Conservation (phyloP, 2,329 filamentous ascomycete genomes). For the Coniosporium tulheliwenetii region DNA sequence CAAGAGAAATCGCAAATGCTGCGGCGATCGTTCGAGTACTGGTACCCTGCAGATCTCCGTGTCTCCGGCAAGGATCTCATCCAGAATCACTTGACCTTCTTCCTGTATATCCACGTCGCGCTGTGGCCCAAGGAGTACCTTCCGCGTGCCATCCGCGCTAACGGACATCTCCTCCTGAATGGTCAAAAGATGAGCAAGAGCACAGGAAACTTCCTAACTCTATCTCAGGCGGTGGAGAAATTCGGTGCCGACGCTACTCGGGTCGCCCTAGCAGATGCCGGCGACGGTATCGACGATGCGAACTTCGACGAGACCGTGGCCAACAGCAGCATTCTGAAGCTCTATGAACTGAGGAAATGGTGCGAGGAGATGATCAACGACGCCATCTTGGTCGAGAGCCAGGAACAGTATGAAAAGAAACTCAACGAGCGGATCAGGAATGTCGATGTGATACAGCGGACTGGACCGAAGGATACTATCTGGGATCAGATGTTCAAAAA, state of each 20-base stretch:
- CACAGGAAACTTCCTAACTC: constrained; percentile 91
- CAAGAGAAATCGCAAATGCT: constrained; percentile 61
- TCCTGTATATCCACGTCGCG: constrained; percentile 83
- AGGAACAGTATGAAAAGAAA: constrained; percentile 24
- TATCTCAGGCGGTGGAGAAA: constrained; percentile 73
- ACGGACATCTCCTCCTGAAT: constrained; percentile 87
- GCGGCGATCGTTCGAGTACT: constrained; percentile 90
- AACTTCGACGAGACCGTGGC: constrained; percentile 96
- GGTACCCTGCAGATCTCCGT: constrained; percentile 82
- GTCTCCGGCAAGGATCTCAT: constrained; percentile 87
- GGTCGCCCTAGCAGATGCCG: constrained; percentile 84
- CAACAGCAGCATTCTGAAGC: constrained; percentile 75
- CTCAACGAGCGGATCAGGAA: constrained; percentile 30
- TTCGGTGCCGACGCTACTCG: constrained; percentile 88
- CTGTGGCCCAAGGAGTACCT: constrained; percentile 80
- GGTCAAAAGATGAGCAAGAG: constrained; percentile 98
- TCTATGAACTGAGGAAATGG: constrained; percentile 78
- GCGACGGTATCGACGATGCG: constrained; percentile 85
- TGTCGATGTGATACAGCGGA: constrained; percentile 49
- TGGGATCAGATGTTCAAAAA: constrained; percentile 86
- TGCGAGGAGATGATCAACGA: constrained; percentile 71
- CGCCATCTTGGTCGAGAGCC: constrained; percentile 25
- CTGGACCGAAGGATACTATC: constrained; percentile 60
- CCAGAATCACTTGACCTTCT: constrained; percentile 91
- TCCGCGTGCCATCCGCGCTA: constrained; percentile 72